A percentile compares a stretch with the other conserved stretches of the same genome.
Conservation (phyloP, 2,329 filamentous ascomycete species). For the Cordyceps militaris region DNA sequence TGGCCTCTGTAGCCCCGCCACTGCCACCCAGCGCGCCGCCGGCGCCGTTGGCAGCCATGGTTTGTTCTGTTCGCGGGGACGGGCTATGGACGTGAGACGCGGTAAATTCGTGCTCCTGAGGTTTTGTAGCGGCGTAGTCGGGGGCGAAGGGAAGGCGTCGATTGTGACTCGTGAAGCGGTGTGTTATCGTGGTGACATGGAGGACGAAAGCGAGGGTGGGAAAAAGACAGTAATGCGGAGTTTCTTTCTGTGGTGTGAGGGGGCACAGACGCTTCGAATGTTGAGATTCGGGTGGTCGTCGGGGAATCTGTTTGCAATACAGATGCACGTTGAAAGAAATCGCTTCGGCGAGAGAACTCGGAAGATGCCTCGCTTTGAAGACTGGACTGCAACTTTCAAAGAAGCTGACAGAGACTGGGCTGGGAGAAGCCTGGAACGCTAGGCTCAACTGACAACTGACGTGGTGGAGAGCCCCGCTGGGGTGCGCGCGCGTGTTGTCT, state of each 20-base stretch:
- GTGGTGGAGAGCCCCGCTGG: conserved; percentile 9
- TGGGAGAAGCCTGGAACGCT: not conserved
- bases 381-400: conserved; percentile 4
- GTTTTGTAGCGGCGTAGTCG: not conserved
- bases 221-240: conserved; percentile 3
- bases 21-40: conserved; percentile 25
- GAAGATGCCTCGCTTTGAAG: not conserved
- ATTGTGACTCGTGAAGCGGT: conserved; percentile 4
- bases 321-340: not conserved
- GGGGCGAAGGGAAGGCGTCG: not conserved
- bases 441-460: too few relatives aligned
- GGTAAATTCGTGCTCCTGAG: not conserved
- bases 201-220: conserved; percentile 5
- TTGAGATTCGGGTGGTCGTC: not conserved
- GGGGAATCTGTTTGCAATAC: not conserved
- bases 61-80: conserved; percentile 8
- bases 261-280: conserved; percentile 1
- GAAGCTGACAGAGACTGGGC: not conserved
- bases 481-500: not conserved
- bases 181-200: conserved; percentile 11
- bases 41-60: conserved; percentile 33
- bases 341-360: not conserved
- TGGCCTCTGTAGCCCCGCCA: conserved; percentile 36
- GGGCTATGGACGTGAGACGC: conserved; percentile 2
- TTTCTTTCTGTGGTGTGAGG: not conserved